These are phyloP conservation scores for Epichloe typhina DNA, from an alignment of 2,329 filamentous ascomycete genomes.

Conservation along the genomic window DNA sequence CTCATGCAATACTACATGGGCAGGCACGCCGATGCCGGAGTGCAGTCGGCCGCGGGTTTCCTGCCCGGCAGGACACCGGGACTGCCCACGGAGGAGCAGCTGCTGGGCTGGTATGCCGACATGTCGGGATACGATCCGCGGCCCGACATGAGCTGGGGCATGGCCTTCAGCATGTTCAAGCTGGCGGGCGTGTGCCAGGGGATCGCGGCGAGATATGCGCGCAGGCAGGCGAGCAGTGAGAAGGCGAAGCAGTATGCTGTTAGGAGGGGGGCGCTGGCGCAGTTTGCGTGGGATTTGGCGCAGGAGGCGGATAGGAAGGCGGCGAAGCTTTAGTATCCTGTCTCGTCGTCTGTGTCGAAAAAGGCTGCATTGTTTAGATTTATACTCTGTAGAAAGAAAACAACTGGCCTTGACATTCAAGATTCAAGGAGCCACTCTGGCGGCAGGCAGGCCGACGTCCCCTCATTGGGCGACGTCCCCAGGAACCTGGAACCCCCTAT, in stretches of 20 bases:
- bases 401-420: too few species aligned
- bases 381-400: too few species aligned
- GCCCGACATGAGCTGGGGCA: slow-evolving; percentile 45
- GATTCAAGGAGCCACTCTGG: too few species aligned
- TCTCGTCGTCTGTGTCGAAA: neutral
- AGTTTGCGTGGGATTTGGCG: slow-evolving; percentile 67
- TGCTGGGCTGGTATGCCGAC: slow-evolving; percentile 28
- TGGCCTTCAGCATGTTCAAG: slow-evolving; percentile 50
- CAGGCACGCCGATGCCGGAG: slow-evolving; percentile 11
- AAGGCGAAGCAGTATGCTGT: slow-evolving; percentile 61
- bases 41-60: slow-evolving; percentile 36
- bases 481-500: too few species aligned
- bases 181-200: slow-evolving; percentile 61
- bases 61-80: slow-evolving; percentile 51
- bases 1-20: slow-evolving; percentile 28
- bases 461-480: too few species aligned
- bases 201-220: slow-evolving; percentile 77
- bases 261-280: slow-evolving; percentile 57
- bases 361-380: too few species aligned
- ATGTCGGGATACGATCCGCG: slow-evolving; percentile 58
- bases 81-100: slow-evolving; percentile 32
- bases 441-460: too few species aligned
- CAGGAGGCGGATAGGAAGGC: slow-evolving; percentile 23
- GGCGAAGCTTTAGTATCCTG: slow-evolving; percentile 15
- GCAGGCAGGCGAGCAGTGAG: slow-evolving; percentile 78